These are phyloP conservation scores for Butyriboletus loyo DNA, from an alignment of 768 basidiomycete genomes.

Conservation along the genomic window DNA sequence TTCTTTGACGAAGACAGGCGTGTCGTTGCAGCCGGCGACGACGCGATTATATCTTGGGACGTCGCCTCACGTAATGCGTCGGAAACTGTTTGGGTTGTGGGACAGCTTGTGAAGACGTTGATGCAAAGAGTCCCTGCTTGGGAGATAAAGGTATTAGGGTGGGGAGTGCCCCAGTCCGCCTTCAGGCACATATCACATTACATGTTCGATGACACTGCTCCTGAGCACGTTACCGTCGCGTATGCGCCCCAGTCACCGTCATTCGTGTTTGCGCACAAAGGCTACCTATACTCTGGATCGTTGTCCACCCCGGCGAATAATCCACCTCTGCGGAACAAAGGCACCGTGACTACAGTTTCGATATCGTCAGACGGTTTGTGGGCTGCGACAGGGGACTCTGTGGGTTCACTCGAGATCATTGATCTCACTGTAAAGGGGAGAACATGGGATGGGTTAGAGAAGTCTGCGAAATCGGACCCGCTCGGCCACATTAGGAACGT, in stretches of 20 bases:
- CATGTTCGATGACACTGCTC: background rate
- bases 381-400: slow-evolving; percentile 8
- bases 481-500: background rate
- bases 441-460: slow-evolving; percentile 1
- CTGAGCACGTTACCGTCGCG: background rate
- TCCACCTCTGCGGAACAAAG: background rate
- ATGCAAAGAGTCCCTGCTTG: background rate
- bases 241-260: slow-evolving; percentile 4
- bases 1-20: slow-evolving; percentile 11
- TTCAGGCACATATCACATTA: background rate
- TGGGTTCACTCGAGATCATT: slow-evolving; percentile 6
- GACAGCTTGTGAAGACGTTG: background rate
- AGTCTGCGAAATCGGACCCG: background rate
- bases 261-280: background rate
- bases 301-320: background rate
- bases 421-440: background rate
- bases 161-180: slow-evolving; percentile 1
- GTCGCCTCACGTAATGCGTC: slow-evolving; percentile 1
- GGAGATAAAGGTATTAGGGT: slow-evolving; percentile 1
- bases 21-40: slow-evolving; percentile 9
- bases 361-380: slow-evolving; percentile 22
- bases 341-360: background rate
- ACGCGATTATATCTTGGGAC: slow-evolving; percentile 8
- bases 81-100: background rate
- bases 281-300: background rate